Conservation (phyloP, 495 filamentous ascomycete genomes). For the Friedmanniomyces endolithicus region DNA sequence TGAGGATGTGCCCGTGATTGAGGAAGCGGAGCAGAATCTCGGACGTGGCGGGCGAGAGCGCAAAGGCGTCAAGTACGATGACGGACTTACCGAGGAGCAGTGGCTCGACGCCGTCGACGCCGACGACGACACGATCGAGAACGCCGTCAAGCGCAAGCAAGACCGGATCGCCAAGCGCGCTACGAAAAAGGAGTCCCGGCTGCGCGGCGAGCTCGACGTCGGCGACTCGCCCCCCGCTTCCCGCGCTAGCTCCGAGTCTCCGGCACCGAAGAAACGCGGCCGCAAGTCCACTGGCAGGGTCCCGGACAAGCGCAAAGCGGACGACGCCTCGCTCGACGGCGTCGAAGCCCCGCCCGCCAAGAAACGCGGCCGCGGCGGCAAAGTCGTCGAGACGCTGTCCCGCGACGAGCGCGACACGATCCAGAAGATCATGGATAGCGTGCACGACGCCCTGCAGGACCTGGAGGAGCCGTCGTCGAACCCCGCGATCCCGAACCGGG, state of each 20-base stretch:
- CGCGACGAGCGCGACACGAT: slow-evolving; percentile 47
- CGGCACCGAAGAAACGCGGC: slow-evolving; percentile 51
- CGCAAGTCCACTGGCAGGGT: slow-evolving; percentile 52
- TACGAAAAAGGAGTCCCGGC: slow-evolving; percentile 53
- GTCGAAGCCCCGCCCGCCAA: slow-evolving; percentile 53
- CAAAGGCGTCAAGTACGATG: slow-evolving; percentile 87
- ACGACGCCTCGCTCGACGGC: slow-evolving; percentile 58
- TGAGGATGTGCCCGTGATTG: slow-evolving; percentile 70
- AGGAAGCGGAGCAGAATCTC: slow-evolving; percentile 59
- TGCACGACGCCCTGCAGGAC: slow-evolving; percentile 67
- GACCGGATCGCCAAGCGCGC: slow-evolving; percentile 73
- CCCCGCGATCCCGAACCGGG: slow-evolving; percentile 47
- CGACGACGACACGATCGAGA: slow-evolving; percentile 87
- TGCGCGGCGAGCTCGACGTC: slow-evolving; percentile 34
- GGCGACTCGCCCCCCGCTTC: slow-evolving; percentile 66
- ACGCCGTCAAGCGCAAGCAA: slow-evolving; percentile 76
- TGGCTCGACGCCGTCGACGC: slow-evolving; percentile 91
- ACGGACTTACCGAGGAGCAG: slow-evolving; percentile 95
- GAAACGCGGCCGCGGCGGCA: slow-evolving; percentile 66
- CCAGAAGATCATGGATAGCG: slow-evolving; percentile 58
- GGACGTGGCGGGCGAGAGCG: slow-evolving; percentile 90
- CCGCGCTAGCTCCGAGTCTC: slow-evolving; percentile 65
- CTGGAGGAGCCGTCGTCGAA: slow-evolving; percentile 55
- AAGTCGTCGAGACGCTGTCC: slow-evolving; percentile 43
- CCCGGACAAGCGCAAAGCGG: slow-evolving; percentile 71